phyloP scores from a whole-genome alignment of 2,329 filamentous ascomycete genomes.

The Pseudopyricularia javanii region DNA sequence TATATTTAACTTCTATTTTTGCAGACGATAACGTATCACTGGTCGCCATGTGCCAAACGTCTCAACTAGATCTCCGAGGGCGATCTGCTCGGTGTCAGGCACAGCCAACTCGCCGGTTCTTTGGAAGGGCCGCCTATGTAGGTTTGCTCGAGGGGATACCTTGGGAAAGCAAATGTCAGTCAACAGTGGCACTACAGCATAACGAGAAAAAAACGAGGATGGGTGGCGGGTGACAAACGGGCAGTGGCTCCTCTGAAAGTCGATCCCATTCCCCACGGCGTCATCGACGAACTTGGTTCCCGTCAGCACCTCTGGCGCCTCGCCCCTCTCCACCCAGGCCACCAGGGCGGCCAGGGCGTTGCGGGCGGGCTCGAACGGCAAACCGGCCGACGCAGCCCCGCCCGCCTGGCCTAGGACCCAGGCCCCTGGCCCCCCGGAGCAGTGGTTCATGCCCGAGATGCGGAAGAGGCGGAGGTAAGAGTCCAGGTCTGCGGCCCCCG shows the following conservation, averaged over 20 bases:
- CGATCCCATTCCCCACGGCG: conserved; percentile 1
- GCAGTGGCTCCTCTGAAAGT: conserved; percentile 6
- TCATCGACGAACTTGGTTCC: conserved; percentile 5
- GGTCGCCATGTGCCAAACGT: too few species aligned
- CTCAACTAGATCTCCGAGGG: neutral
- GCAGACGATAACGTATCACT: neutral
- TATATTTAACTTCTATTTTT: neutral
- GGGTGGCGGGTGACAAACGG: neutral
- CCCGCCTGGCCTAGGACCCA: conserved; percentile 14
- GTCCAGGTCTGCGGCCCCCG: conserved; percentile 20
- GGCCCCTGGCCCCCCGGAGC: conserved; percentile 29
- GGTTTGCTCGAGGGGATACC: conserved; percentile 4
- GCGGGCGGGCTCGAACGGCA: conserved; percentile 18
- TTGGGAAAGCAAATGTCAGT: neutral
- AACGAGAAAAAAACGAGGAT: too few species aligned
- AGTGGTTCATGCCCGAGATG: conserved; percentile 43
- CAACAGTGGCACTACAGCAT: too few species aligned
- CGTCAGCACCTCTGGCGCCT: conserved; percentile 25
- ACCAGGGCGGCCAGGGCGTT: conserved; percentile 33
- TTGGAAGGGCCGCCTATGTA: conserved; percentile 4
- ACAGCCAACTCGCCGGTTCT: conserved; percentile 3
- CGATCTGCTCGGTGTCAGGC: neutral
- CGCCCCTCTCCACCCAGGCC: conserved; percentile 29
- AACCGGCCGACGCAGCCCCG: conserved; percentile 5
- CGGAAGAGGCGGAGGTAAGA: conserved; percentile 39